Evolutionary conservation across 139 green algal genomes (phyloP).

Genomic region (Haematococcus lacustris): DNA sequence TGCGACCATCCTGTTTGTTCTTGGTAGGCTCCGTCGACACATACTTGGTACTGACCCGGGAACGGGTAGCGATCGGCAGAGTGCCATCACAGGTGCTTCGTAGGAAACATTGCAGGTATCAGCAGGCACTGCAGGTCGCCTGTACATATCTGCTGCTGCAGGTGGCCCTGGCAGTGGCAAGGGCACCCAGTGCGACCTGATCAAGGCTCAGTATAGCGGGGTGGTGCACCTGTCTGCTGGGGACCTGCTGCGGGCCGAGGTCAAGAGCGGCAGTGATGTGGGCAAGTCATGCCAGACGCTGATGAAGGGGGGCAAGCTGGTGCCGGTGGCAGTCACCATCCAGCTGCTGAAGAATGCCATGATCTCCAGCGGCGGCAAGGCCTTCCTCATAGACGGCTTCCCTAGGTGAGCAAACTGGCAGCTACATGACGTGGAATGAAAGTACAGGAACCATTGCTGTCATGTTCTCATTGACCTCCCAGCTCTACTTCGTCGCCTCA

Average conservation of each 20-base stretch:
- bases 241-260: slow-evolving; percentile 72
- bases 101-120: too few species aligned
- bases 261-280: slow-evolving; percentile 46
- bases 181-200: slow-evolving; percentile 43
- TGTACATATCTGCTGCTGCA: too few species aligned
- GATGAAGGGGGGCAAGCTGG: slow-evolving; percentile 79
- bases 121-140: too few species aligned
- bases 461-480: too few species aligned
- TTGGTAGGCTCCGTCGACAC: too few species aligned
- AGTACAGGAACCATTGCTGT: too few species aligned
- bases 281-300: slow-evolving; percentile 61
- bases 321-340: slow-evolving; percentile 66
- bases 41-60: too few species aligned
- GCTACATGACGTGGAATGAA: too few species aligned
- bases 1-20: too few species aligned
- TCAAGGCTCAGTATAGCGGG: slow-evolving; percentile 22
- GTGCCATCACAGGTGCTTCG: too few species aligned
- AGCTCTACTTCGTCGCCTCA: too few species aligned
- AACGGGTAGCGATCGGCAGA: too few species aligned
- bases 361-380: slow-evolving; percentile 37
- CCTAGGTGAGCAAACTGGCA: slow-evolving; percentile 43
- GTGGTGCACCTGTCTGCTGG: slow-evolving; percentile 52
- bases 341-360: slow-evolving; percentile 68
- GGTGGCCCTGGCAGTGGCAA: slow-evolving; percentile 44
- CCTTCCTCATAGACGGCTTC: slow-evolving; percentile 92